These are phyloP conservation scores for Geoglossum glabrum DNA, from an alignment of 495 filamentous ascomycete species.

Conservation along the genomic window DNA sequence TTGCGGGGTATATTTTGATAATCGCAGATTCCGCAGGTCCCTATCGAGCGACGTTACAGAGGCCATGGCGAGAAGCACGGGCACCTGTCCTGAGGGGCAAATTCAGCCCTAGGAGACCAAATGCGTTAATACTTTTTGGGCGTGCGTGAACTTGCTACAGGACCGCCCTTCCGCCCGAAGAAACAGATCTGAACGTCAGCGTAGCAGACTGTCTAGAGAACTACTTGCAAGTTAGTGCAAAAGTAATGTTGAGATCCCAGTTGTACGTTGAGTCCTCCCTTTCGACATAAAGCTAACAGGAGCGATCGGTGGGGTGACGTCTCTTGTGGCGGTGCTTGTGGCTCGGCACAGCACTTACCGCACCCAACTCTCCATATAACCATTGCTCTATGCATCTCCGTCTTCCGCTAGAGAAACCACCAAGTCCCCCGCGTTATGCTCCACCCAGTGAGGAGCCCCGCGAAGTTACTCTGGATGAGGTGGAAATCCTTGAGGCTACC, in stretches of 20 bases:
- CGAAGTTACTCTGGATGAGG: constrained; percentile 43
- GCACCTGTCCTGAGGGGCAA: not conserved
- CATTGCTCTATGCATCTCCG: not conserved
- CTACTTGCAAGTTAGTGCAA: not conserved
- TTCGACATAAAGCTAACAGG: not conserved
- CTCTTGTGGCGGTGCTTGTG: not conserved
- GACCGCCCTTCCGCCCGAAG: not conserved
- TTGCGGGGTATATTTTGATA: constrained; percentile 83
- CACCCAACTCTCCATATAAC: not conserved
- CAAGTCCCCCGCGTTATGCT: not conserved
- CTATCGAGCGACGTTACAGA: constrained; percentile 88
- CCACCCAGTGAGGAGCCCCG: constrained; percentile 12
- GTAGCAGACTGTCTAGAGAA: not conserved
- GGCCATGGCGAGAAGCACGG: constrained; percentile 40
- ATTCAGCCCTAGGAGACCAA: not conserved
- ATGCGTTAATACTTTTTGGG: not conserved
- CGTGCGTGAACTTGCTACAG: not conserved
- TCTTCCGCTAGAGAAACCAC: not conserved
- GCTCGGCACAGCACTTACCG: not conserved
- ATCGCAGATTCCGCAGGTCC: constrained; percentile 80
- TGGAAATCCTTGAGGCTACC: constrained; percentile 75
- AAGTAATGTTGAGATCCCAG: not conserved
- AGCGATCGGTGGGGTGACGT: not conserved
- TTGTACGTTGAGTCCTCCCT: not conserved
- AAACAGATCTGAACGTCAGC: not conserved